These are phyloP conservation scores for Penicillium bovifimosum DNA, from an alignment of 495 filamentous ascomycete genomes.

Conservation along the genomic window DNA sequence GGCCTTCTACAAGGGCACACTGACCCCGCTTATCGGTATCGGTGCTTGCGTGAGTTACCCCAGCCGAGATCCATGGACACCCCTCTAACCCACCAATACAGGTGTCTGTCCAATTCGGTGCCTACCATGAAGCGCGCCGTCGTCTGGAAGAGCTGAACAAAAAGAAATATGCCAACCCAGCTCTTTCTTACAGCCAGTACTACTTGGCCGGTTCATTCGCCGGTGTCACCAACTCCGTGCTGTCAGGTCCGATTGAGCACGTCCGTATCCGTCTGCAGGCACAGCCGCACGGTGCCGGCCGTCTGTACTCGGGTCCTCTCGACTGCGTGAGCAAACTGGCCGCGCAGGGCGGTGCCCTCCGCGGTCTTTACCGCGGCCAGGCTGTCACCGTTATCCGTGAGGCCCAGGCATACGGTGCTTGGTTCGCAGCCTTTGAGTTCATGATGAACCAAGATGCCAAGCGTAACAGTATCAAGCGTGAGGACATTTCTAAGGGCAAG, in stretches of 20 bases:
- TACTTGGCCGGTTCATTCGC: conserved; percentile 88
- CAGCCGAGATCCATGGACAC: neutral
- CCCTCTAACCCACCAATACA: conserved; percentile 21
- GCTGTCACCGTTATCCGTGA: conserved; percentile 82
- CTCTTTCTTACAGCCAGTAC: conserved; percentile 76
- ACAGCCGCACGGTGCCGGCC: conserved; percentile 76
- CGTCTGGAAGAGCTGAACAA: conserved; percentile 71
- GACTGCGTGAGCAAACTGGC: conserved; percentile 87
- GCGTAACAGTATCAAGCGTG: conserved; percentile 65
- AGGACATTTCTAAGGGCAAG: conserved; percentile 75
- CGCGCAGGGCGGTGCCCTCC: conserved; percentile 56
- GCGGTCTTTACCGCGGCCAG: conserved; percentile 80
- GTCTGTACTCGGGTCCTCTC: conserved; percentile 77
- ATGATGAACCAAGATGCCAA: conserved; percentile 85
- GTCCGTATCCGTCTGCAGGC: conserved; percentile 96
- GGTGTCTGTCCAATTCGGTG: conserved; percentile 95
- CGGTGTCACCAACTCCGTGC: conserved; percentile 80
- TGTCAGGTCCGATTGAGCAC: conserved; percentile 94
- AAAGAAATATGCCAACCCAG: conserved; percentile 43
- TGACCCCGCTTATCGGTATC: conserved; percentile 94
- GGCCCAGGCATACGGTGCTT: conserved; percentile 88
- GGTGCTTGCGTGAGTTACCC: conserved; percentile 73
- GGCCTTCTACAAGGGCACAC: conserved; percentile 97
- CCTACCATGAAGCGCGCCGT: conserved; percentile 87
- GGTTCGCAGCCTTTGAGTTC: conserved; percentile 94